Evolutionary conservation across 2,329 filamentous ascomycete genomes (phyloP).

Genomic region (Pseudogymnoascus destructans): DNA sequence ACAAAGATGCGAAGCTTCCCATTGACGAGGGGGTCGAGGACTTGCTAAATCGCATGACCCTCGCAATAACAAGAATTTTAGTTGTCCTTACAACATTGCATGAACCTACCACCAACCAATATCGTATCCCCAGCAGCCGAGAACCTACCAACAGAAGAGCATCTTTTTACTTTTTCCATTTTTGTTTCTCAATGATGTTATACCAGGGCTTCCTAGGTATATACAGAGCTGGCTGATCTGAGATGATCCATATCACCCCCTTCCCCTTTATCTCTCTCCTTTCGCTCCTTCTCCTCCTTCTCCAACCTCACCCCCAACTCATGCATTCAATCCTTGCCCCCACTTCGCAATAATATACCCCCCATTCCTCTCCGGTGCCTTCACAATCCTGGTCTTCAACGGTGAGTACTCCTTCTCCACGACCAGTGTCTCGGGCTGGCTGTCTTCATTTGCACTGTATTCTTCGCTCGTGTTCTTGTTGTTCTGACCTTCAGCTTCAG

Average conservation of each 20-base stretch:
- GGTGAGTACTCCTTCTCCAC: not conserved
- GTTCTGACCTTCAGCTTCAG: not conserved
- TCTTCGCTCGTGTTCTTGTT: too few relatives aligned
- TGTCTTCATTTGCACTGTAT: not conserved
- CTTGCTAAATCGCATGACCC: not conserved
- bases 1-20: not conserved
- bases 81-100: too few relatives aligned
- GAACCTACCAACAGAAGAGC: not conserved
- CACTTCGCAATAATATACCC: not conserved
- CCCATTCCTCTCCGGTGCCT: not conserved
- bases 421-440: not conserved
- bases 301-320: conserved; percentile 1
- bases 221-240: not conserved
- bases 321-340: not conserved
- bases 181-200: not conserved
- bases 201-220: not conserved
- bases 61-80: not conserved
- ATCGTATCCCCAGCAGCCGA: not conserved
- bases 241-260: not conserved
- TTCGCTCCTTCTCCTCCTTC: not conserved
- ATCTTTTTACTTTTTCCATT: not conserved
- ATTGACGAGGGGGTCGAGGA: not conserved
- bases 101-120: conserved; percentile 12
- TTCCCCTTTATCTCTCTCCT: not conserved
- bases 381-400: not conserved